These are phyloP conservation scores for Metschnikowia bowlesiae DNA, from an alignment of 805 yeast genomes.

Conservation along the genomic window DNA sequence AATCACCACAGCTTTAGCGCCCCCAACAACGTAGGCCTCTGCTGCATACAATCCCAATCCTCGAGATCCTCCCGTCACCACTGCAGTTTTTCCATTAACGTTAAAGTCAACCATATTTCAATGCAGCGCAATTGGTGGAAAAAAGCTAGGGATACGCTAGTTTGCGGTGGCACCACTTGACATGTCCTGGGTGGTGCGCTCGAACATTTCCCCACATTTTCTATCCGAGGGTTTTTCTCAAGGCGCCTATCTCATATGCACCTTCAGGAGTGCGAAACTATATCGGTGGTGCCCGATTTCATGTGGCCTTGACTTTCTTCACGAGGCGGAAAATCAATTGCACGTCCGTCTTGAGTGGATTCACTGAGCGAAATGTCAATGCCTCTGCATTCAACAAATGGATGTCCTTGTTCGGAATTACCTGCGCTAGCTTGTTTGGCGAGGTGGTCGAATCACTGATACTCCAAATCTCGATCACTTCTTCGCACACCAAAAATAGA, in stretches of 20 bases:
- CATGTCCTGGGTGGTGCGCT: neutral
- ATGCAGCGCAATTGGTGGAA: neutral
- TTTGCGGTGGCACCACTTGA: neutral
- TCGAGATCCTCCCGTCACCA: slow-evolving; percentile 71
- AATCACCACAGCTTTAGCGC: slow-evolving; percentile 58
- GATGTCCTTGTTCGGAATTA: slow-evolving; percentile 68
- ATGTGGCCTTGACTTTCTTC: neutral
- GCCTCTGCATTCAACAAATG: slow-evolving; percentile 21
- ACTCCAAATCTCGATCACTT: slow-evolving; percentile 66
- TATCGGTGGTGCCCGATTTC: neutral
- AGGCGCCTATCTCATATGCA: neutral
- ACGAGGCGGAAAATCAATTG: slow-evolving; percentile 46
- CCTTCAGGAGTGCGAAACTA: neutral
- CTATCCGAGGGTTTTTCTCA: neutral
- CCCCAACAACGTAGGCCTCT: slow-evolving; percentile 56
- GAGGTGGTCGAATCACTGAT: slow-evolving; percentile 44
- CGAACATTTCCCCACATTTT: neutral
- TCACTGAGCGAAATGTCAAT: slow-evolving; percentile 47
- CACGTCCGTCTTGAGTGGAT: slow-evolving; percentile 58
- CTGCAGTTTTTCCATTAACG: slow-evolving; percentile 60
- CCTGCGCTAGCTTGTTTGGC: slow-evolving; percentile 54
- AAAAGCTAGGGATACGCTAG: neutral
- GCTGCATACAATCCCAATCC: slow-evolving; percentile 71
- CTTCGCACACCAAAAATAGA: slow-evolving; percentile 51
- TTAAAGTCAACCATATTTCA: slow-evolving; percentile 39